These are phyloP conservation scores for Lactarius pseudohatsudake DNA, from an alignment of 768 basidiomycete species.

Conservation along the genomic window DNA sequence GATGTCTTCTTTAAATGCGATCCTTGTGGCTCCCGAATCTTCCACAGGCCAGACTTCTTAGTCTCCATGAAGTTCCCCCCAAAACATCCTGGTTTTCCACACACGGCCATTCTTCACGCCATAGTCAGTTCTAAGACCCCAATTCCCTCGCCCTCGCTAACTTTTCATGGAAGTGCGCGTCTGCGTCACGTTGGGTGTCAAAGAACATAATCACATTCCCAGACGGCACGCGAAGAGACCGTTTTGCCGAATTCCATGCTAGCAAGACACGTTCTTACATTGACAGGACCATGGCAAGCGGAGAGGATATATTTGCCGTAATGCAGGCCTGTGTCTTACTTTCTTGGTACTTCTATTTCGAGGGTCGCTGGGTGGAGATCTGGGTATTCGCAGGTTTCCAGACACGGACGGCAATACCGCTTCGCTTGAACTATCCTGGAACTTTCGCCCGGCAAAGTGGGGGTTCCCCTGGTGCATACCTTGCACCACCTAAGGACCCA, in stretches of 20 bases:
- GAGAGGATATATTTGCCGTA: constrained; percentile 82
- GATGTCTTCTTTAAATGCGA: constrained; percentile 88
- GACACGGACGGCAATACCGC: constrained; percentile 75
- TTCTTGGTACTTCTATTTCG: constrained; percentile 90
- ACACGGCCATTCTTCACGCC: constrained; percentile 87
- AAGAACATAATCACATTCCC: constrained; percentile 63
- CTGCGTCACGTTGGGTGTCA: constrained; percentile 80
- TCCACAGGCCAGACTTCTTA: constrained; percentile 80
- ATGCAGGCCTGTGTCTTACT: constrained; percentile 85
- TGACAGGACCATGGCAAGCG: constrained; percentile 87
- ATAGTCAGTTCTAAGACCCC: constrained; percentile 52
- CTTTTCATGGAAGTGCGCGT: constrained; percentile 60
- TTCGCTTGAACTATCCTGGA: constrained; percentile 83
- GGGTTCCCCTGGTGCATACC: constrained; percentile 73
- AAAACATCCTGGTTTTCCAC: constrained; percentile 80
- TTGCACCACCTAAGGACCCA: constrained; percentile 74
- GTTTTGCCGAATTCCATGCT: constrained; percentile 85
- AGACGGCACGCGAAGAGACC: constrained; percentile 77
- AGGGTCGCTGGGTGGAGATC: constrained; percentile 87
- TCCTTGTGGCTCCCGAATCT: constrained; percentile 80
- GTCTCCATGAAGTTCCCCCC: constrained; percentile 79
- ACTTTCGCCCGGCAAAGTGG: constrained; percentile 70
- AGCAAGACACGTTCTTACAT: constrained; percentile 86
- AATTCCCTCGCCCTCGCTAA: constrained; percentile 17
- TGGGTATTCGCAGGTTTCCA: constrained; percentile 91